phyloP scores from a whole-genome alignment of 768 basidiomycete species.

The Leccinellum rugosiceps region DNA sequence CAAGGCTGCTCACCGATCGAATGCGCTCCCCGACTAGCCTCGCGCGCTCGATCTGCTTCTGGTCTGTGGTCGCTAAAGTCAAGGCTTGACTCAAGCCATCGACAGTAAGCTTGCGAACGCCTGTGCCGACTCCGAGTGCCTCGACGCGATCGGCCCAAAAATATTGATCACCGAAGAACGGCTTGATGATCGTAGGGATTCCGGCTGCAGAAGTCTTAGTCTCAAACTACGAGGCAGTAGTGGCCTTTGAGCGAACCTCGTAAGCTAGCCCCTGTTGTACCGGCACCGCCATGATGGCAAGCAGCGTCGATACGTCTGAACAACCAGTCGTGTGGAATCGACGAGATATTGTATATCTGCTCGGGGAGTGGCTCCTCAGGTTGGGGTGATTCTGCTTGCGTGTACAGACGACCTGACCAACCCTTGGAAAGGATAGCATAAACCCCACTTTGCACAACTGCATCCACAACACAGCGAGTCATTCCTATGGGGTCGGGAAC shows the following conservation, averaged over 20 bases:
- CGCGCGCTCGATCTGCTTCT: constrained; percentile 86
- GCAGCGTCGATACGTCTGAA: constrained; percentile 94
- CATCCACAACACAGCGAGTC: constrained; percentile 89
- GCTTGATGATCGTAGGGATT: constrained; percentile 92
- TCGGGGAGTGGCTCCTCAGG: constrained; percentile 68
- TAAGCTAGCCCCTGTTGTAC: constrained; percentile 92
- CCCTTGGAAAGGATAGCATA: constrained; percentile 94
- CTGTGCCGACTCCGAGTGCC: constrained; percentile 86
- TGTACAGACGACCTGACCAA: constrained; percentile 88
- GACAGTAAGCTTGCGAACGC: constrained; percentile 84
- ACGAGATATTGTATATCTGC: constrained; percentile 80
- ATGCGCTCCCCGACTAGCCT: constrained; percentile 84
- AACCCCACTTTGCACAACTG: constrained; percentile 83
- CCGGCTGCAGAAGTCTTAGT: constrained; percentile 52
- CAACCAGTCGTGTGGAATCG: constrained; percentile 94
- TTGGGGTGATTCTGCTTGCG: constrained; percentile 59
- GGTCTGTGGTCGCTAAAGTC: constrained; percentile 76
- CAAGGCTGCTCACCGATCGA: constrained; percentile 52
- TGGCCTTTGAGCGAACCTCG: constrained; percentile 55
- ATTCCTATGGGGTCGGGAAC: constrained; percentile 92
- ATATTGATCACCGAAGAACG: constrained; percentile 97
- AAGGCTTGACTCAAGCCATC: constrained; percentile 78
- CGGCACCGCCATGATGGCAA: constrained; percentile 97
- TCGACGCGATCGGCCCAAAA: constrained; percentile 99
- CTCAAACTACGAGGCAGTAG: too few species aligned